Percentiles rank a stretch among this genome's conserved stretches.
These are phyloP conservation scores for Solanum commersonii DNA, from an alignment of 257 asterid species.

Conservation along the genomic window DNA sequence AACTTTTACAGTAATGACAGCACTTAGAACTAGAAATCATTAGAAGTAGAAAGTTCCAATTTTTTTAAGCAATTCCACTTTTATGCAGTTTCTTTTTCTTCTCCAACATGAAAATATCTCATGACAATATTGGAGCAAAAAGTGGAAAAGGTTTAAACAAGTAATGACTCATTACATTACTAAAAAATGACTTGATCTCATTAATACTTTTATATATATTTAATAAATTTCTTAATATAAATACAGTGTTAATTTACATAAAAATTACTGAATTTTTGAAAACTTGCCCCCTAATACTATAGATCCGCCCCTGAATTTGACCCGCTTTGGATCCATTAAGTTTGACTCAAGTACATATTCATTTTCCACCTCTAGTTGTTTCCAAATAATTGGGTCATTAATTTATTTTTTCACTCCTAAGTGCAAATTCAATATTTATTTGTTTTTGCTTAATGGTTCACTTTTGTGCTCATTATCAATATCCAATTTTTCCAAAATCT, in stretches of 20 bases:
- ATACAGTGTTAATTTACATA: no score
- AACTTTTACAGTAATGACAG: background rate
- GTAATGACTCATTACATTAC: background rate
- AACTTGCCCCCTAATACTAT: rapidly evolving
- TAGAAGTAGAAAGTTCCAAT: background rate
- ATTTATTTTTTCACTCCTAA: background rate
- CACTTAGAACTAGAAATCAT: background rate
- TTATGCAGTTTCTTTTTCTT: background rate
- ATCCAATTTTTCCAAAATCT: background rate
- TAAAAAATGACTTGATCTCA: no score
- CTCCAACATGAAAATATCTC: background rate
- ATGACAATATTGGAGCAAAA: background rate
- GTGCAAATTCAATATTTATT: background rate
- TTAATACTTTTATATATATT: no score
- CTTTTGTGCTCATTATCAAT: background rate
- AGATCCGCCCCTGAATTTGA: background rate
- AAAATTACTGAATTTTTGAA: no score
- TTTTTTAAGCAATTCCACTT: background rate
- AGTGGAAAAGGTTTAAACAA: background rate
- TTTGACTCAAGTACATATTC: background rate
- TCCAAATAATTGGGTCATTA: background rate
- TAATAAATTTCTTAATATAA: no score
- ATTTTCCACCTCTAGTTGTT: background rate
- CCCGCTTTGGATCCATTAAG: background rate
- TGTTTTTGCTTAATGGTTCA: background rate